Base-by-base conservation (phyloP, 1,284 basidiomycete species). In the Polyporus tsugae region DNA sequence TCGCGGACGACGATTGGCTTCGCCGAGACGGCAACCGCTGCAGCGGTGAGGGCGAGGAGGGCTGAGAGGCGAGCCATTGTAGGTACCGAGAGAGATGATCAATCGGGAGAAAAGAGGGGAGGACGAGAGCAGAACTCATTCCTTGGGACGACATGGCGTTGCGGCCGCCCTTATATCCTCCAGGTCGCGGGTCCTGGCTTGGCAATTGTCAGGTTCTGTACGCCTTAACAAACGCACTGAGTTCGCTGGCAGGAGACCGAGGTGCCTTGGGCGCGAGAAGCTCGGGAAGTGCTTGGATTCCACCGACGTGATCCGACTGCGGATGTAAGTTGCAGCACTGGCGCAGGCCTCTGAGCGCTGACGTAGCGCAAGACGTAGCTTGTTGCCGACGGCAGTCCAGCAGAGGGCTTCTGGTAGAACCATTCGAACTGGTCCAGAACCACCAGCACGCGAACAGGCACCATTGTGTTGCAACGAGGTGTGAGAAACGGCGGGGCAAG, bases 1-100 rank as follows among this genome's bases (percentile, higher is more conserved):
- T 76, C 72, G 52, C 74, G 72, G 63, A 76, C 67, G 63, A 75
- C 61, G 58, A 39, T 41, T n/a, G 77, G 77, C 33, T 62, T 72
- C 38, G 75, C 73, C 55, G 67, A 67, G 25, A 66, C 72, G 22
- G 38, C 36, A n/a, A 60, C 11, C 38, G 70, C 68, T 38, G 64
- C 53, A 17, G 68, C 61, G 63, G 69, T 59, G 42, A 76, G 67
- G 13, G 69, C 63, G 69, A 75, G 42, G 62, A 71, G 60, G 11
- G 66, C 52, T 29, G 73, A 60, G 58, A 41, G 38, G 22, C 58
- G 38, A 41, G 38, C n/a, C 58, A 60, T 60, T 29, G 58, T 36
- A 2, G 19, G n/a, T 39, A 19, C 7, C 22, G 57, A 22, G 10
- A 38, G n/a, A n/a, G 36, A 13, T 35, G 17, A 7, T 11, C 4